These are phyloP conservation scores for Paramyrothecium sp. DNA, from an alignment of 2,329 filamentous ascomycete genomes.

Conservation along the genomic window DNA sequence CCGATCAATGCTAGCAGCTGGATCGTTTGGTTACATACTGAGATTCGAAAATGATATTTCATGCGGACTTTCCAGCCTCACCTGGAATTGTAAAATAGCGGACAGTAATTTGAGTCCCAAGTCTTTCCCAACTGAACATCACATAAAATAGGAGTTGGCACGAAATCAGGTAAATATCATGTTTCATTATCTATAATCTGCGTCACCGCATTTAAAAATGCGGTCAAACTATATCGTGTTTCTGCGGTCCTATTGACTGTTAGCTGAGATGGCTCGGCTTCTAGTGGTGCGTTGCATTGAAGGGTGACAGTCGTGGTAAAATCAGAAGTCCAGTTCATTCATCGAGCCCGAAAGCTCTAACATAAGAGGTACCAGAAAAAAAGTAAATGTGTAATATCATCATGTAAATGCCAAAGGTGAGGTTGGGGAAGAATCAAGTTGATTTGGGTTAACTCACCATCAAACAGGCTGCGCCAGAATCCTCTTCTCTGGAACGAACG, in stretches of 20 bases:
- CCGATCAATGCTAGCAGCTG: background rate
- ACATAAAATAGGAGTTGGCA: background rate
- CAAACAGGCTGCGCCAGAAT: background rate
- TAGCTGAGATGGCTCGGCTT: slow-evolving; percentile 7
- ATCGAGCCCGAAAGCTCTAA: slow-evolving; percentile 70
- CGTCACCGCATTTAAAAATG: background rate
- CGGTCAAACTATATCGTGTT: too few species aligned
- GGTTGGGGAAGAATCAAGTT: slow-evolving; percentile 9
- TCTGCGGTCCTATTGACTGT: background rate
- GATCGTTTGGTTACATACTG: slow-evolving; percentile 15
- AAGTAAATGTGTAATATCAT: slow-evolving; percentile 67
- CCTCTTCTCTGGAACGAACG: background rate
- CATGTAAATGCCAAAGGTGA: slow-evolving; percentile 43
- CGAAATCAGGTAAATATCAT: background rate
- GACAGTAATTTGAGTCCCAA: slow-evolving; percentile 2
- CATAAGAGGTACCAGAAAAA: slow-evolving; percentile 99
- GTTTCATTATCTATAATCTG: background rate
- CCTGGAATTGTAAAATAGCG: slow-evolving; percentile 27
- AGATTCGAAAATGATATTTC: slow-evolving; percentile 13
- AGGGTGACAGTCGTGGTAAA: background rate
- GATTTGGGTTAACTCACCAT: slow-evolving; percentile 30
- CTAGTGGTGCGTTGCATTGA: background rate
- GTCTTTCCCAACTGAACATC: background rate
- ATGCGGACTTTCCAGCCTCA: slow-evolving; percentile 17
- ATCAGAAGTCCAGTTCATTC: slow-evolving; percentile 89